These are phyloP conservation scores for Bromus sterilis DNA, from an alignment of 176 grass and related monocot species.

Conservation along the genomic window DNA sequence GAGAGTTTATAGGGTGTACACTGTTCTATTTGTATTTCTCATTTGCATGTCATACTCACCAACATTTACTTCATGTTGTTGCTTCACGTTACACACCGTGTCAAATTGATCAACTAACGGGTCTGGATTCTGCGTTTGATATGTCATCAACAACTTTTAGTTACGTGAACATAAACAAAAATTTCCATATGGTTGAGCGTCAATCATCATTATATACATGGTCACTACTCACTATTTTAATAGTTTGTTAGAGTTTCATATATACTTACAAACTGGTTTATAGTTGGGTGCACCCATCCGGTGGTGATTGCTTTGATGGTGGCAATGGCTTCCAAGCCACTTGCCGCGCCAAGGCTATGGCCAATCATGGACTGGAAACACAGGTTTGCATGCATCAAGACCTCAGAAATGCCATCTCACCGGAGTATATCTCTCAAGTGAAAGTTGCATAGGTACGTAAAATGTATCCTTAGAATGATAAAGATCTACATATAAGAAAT, in stretches of 20 bases:
- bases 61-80: constrained; percentile 37
- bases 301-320: constrained; percentile 84
- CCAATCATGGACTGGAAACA: constrained; percentile 24
- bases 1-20: too few relatives aligned
- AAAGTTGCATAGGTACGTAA: neutral
- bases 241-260: neutral
- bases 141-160: neutral
- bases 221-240: neutral
- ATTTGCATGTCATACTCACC: constrained; percentile 24
- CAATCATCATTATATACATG: neutral
- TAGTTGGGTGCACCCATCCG: constrained; percentile 7
- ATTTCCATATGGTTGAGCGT: neutral
- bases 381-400: neutral
- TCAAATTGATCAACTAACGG: constrained; percentile 26
- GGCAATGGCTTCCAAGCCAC: constrained; percentile 91
- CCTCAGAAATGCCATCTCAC: neutral
- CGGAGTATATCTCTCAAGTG: neutral
- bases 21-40: neutral
- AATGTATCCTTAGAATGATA: neutral
- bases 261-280: neutral
- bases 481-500: neutral
- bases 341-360: constrained; percentile 87
- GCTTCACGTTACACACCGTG: constrained; percentile 32
- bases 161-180: neutral
- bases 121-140: constrained; percentile 34